phyloP scores from a whole-genome alignment of 495 filamentous ascomycete genomes.

The Hypoxylon intermedium region DNA sequence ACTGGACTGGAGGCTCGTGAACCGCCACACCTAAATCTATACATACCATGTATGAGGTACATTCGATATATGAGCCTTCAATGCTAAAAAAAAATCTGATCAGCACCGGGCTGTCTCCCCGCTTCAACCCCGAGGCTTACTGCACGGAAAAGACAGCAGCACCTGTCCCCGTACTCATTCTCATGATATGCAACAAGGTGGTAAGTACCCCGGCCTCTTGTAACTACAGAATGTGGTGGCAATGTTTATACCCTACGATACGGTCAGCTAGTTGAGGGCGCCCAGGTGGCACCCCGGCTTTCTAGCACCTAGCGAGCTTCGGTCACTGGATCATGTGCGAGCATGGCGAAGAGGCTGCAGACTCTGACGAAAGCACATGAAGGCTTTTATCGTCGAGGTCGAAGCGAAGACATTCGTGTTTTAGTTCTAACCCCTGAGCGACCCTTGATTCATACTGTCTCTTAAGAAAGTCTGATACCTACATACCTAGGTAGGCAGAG shows the following conservation, averaged over 20 bases:
- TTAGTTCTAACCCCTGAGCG: not conserved
- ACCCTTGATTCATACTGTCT: not conserved
- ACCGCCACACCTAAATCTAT: not conserved
- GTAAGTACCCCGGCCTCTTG: not conserved
- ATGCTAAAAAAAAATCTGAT: not conserved
- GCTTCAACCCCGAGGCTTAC: constrained; percentile 14
- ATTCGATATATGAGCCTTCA: not conserved
- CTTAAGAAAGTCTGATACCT: no score
- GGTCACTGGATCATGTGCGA: no score
- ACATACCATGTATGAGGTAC: constrained; percentile 6
- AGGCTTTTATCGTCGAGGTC: not conserved
- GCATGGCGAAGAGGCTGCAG: not conserved
- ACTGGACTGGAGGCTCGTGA: constrained; percentile 8
- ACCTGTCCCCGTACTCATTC: not conserved
- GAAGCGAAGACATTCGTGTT: constrained; percentile 6
- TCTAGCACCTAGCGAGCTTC: no score
- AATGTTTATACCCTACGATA: constrained; percentile 27
- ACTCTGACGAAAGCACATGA: constrained; percentile 4
- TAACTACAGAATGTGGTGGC: constrained; percentile 1
- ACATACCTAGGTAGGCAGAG: no score
- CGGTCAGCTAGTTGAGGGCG: constrained; percentile 12
- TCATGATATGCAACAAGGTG: constrained; percentile 2
- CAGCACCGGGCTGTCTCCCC: not conserved
- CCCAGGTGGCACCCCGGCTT: not conserved
- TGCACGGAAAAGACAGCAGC: constrained; percentile 6